Conservation (phyloP, 2,329 filamentous ascomycete species). For the Capronia epimyces region DNA sequence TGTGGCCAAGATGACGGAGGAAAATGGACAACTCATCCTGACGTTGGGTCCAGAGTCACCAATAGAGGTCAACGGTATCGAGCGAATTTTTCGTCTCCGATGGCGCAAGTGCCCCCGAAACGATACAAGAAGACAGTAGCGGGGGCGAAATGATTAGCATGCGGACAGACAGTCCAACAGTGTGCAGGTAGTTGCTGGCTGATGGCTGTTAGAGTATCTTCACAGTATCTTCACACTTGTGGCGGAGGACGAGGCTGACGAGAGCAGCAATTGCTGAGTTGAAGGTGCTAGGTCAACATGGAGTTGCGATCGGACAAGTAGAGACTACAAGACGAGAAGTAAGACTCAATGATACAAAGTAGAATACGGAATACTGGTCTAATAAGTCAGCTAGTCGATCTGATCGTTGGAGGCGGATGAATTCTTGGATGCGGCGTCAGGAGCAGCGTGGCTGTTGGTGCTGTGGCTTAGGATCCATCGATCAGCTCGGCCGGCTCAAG, state of each 20-base stretch:
- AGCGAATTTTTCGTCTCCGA: conserved; percentile 15
- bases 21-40: conserved; percentile 12
- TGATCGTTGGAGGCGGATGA: background rate
- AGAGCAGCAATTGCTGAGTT: background rate
- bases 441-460: background rate
- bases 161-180: background rate
- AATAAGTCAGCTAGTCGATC: conserved; percentile 7
- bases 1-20: conserved; percentile 11
- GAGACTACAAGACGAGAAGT: too few relatives aligned
- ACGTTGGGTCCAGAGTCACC: conserved; percentile 13
- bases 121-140: conserved; percentile 9
- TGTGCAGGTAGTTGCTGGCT: background rate
- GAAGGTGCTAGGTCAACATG: background rate
- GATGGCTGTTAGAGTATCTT: too few relatives aligned
- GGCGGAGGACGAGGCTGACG: too few relatives aligned
- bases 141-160: conserved; percentile 3
- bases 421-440: background rate
- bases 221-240: too few relatives aligned
- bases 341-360: too few relatives aligned
- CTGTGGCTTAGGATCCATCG: too few relatives aligned
- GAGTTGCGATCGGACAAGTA: too few relatives aligned
- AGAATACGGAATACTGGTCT: background rate
- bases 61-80: conserved; percentile 8
- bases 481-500: conserved; percentile 16
- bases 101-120: conserved; percentile 20